Evolutionary conservation across 805 yeast species (phyloP).

Genomic region (Lipomyces sp.): DNA sequence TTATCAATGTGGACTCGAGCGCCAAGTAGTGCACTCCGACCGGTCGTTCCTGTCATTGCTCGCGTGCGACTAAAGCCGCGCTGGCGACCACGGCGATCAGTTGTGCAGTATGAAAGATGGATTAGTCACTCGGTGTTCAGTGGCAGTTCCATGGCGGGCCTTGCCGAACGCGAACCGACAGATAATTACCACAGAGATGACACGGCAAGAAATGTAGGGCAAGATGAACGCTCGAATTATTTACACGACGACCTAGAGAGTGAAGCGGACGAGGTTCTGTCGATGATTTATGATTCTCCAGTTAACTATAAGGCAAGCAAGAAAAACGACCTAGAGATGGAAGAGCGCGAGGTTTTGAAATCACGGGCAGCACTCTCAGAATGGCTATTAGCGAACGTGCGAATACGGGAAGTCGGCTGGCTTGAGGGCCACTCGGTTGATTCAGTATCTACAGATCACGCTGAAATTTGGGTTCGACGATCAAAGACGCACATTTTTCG

Average conservation of each 20-base stretch:
- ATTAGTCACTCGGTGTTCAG: background rate
- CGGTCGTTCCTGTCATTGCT: background rate
- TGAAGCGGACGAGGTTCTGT: background rate
- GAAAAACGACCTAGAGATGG: background rate
- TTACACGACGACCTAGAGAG: background rate
- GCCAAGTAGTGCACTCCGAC: background rate
- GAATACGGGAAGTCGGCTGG: background rate
- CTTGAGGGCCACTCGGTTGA: background rate
- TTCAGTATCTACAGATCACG: conserved; percentile 6
- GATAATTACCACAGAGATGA: background rate
- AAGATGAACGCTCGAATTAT: background rate
- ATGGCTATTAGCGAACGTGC: conserved; percentile 4
- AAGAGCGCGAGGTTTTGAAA: background rate
- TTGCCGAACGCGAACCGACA: background rate
- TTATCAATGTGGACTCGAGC: background rate
- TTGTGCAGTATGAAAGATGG: background rate
- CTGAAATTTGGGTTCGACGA: conserved; percentile 4
- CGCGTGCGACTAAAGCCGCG: background rate
- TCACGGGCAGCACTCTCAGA: conserved; percentile 3
- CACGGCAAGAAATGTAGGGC: background rate
- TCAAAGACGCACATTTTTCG: conserved; percentile 14
- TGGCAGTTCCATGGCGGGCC: background rate
- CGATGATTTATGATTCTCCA: background rate
- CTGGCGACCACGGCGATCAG: background rate
- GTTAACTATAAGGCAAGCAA: background rate